Base-by-base conservation (phyloP, 495 filamentous ascomycete species). In the Penicillium daleae region DNA sequence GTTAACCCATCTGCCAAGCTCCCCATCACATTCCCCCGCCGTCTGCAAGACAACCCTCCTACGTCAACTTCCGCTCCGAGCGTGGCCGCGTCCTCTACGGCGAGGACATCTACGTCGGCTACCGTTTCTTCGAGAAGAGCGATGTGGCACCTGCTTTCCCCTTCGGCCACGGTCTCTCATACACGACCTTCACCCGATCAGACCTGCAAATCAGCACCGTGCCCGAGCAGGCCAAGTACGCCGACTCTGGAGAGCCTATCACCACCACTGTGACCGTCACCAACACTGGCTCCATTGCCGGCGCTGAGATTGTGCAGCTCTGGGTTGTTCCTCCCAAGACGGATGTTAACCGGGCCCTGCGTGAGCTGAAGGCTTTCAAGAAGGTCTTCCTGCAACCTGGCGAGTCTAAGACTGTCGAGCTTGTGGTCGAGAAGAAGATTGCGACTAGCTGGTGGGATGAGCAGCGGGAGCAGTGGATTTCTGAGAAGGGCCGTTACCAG, bases 361-460 rank as follows among this genome's bases (percentile, higher is more conserved):
- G 92, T 60, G 89, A 93, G 71, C 78, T 96, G 1, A 89, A 89
- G 59, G 91, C 88, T 1, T 96, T 97, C 71, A 84, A 87, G 63
- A 96, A 95, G 75, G 88, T 95, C 0, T 78, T 79, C 55, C 73
- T 96, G 9, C 80, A 88, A 59, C 82, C 87, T 0, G 88, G 88
- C 3, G 87, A 95, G 81, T 87, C 83, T 3, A 87, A 87, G 74
- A 79, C 83, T 39, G 82, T 93, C n/a, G 72, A 80, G 19, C 80
- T 96, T 1, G 65, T 68, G 9, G 70, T 93, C 4, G 87, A 93
- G 65, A 91, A 89, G 78, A 87, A 91, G 63, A 80, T 87, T 27
- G 87, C 91, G 0, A 87, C 89, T 1, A 91, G 92, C 56, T 96
- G 91, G 80, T 96, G 87, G 76, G 92, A 96, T 64, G 88, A 90